A percentile compares a stretch with the other conserved stretches of the same genome.
Evolutionary conservation across 2,329 filamentous ascomycete species (phyloP).

Genomic region (Paecilomyces sp.): DNA sequence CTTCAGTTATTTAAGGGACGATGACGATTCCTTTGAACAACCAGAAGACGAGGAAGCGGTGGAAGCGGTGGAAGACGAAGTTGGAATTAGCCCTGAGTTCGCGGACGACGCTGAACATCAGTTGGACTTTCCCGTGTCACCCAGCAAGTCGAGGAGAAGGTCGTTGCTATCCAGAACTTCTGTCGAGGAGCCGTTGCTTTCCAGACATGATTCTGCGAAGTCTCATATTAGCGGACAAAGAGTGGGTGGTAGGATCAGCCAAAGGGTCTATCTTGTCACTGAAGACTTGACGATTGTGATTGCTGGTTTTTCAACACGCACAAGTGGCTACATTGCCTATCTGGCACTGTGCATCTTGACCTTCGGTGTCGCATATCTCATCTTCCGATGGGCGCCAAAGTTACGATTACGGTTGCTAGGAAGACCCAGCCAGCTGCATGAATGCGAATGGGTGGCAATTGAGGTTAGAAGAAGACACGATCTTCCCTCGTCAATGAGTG

Average conservation of each 20-base stretch:
- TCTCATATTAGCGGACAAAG: slow-evolving; percentile 60
- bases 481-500: slow-evolving; percentile 8
- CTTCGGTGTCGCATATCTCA: slow-evolving; percentile 69
- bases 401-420: slow-evolving; percentile 78
- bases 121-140: slow-evolving; percentile 25
- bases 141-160: slow-evolving; percentile 21
- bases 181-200: slow-evolving; percentile 55
- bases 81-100: slow-evolving; percentile 37
- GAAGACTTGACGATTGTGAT: slow-evolving; percentile 93
- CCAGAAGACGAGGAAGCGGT: slow-evolving; percentile 42
- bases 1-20: slow-evolving; percentile 77
- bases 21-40: slow-evolving; percentile 53
- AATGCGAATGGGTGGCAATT: slow-evolving; percentile 85
- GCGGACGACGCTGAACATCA: slow-evolving; percentile 35
- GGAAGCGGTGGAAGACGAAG: slow-evolving; percentile 33
- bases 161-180: slow-evolving; percentile 37
- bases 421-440: slow-evolving; percentile 57
- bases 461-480: slow-evolving; percentile 51
- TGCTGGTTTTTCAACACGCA: slow-evolving; percentile 79
- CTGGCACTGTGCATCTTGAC: slow-evolving; percentile 63
- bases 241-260: slow-evolving; percentile 60
- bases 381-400: slow-evolving; percentile 83
- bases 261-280: slow-evolving; percentile 88
- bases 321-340: slow-evolving; percentile 62
- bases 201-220: slow-evolving; percentile 62